These are phyloP conservation scores for Venustampulla echinocandica DNA, from an alignment of 495 filamentous ascomycete species.

Conservation along the genomic window DNA sequence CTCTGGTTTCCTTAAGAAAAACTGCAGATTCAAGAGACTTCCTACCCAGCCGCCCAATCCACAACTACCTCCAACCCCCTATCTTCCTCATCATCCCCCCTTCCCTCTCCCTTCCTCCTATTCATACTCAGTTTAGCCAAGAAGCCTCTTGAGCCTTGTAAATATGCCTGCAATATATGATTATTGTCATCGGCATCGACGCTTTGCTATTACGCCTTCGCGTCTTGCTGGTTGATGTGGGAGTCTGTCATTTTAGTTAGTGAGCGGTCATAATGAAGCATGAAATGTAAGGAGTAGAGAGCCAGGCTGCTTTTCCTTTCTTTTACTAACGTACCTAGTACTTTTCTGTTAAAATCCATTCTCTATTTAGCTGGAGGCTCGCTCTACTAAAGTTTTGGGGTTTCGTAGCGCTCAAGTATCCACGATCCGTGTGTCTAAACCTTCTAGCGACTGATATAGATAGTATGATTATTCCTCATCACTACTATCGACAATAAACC, in stretches of 20 bases:
- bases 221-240: constrained; percentile 40
- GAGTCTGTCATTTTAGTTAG: constrained; percentile 31
- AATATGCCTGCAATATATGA: constrained; percentile 63
- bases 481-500: constrained; percentile 49
- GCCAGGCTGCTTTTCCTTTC: too few relatives aligned
- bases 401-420: too few relatives aligned
- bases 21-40: not conserved
- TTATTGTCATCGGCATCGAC: constrained; percentile 61
- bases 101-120: constrained; percentile 10
- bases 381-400: too few relatives aligned
- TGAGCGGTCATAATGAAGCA: too few relatives aligned
- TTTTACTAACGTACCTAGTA: too few relatives aligned
- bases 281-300: too few relatives aligned
- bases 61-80: constrained; percentile 26
- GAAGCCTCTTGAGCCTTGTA: constrained; percentile 69
- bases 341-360: too few relatives aligned
- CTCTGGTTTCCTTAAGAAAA: not conserved
- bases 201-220: constrained; percentile 65
- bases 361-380: too few relatives aligned
- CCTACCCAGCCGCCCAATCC: constrained; percentile 50
- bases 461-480: constrained; percentile 40
- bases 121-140: constrained; percentile 57
- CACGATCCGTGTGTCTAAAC: not conserved
- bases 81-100: too few relatives aligned
- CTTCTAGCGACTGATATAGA: not conserved